phyloP scores from a whole-genome alignment of 2,329 filamentous ascomycete species.

The Pseudogymnoascus sp. region DNA sequence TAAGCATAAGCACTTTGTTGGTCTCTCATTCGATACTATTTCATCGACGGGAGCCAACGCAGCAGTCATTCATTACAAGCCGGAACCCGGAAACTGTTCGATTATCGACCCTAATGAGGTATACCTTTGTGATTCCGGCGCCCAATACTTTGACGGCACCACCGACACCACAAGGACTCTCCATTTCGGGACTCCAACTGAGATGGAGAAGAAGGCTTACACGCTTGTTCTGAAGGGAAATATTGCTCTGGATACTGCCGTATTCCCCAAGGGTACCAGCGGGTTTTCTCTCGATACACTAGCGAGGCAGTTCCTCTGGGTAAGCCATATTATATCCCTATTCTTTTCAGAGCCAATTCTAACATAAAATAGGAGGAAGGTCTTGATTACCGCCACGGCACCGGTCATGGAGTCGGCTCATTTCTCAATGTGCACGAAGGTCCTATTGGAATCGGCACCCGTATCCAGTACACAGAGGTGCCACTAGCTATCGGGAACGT shows the following conservation, averaged over 20 bases:
- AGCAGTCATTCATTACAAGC: slow-evolving; percentile 92
- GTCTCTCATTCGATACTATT: slow-evolving; percentile 90
- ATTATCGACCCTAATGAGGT: slow-evolving; percentile 75
- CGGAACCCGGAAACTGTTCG: slow-evolving; percentile 73
- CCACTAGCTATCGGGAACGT: slow-evolving; percentile 87
- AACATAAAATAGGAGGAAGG: slow-evolving; percentile 50
- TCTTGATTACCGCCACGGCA: slow-evolving; percentile 91
- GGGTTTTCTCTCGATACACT: slow-evolving; percentile 85
- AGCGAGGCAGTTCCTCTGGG: slow-evolving; percentile 88
- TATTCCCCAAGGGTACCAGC: slow-evolving; percentile 92
- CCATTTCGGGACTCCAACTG: slow-evolving; percentile 79
- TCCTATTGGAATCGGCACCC: slow-evolving; percentile 89
- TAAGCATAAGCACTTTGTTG: slow-evolving; percentile 66
- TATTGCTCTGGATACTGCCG: slow-evolving; percentile 74
- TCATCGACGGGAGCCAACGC: slow-evolving; percentile 80
- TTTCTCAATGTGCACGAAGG: slow-evolving; percentile 97
- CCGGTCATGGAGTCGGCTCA: slow-evolving; percentile 89
- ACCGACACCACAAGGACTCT: slow-evolving; percentile 92
- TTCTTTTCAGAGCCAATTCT: slow-evolving; percentile 1
- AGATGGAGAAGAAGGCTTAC: slow-evolving; percentile 79
- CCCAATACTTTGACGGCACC: slow-evolving; percentile 92
- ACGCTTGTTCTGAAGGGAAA: slow-evolving; percentile 92
- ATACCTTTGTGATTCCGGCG: slow-evolving; percentile 94
- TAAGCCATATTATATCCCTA: slow-evolving; percentile 30
- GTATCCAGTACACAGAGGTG: slow-evolving; percentile 86